Base-by-base conservation (phyloP, 148 eudicot genomes). In the Camellia sinensis region DNA sequence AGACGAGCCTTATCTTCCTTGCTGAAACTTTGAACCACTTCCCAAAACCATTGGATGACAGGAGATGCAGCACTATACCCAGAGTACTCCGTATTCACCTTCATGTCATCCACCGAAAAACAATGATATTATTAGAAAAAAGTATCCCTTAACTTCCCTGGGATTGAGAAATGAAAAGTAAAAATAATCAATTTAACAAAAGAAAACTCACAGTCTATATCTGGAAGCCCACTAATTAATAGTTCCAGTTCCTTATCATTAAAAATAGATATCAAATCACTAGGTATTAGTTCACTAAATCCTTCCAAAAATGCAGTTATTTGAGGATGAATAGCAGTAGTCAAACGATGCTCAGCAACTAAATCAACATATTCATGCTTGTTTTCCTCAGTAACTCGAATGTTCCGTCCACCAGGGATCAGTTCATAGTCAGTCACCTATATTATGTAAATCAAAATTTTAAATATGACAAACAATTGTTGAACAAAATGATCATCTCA, bases 1-100 rank as follows among this genome's bases (percentile, higher is more conserved):
- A 94, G 93, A 73, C 99, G 98, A 67, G 99, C 99, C 83, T 91
- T 94, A 60, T 97, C 99, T 87, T 97, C 99, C 80, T 97, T 97
- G 91, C 99, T 97, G 67, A 97, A 89, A 79, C 90, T 91, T 87
- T 97, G 98, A 84, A 89, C 95, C 75, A 94, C 97, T 82, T 97
- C 99, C 99, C 99, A 97, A 81, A 97, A 97, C 99, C 99, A 97
- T 82, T 97, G 99, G 70, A 97, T 97, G 37, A 89, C 86, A 21
- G 97, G 98, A 74, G 99, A 92, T 79, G 89, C 98, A 53, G 93
- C 89, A 81, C 94, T 97, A 77, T 97, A 97, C 43, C 99, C 99
- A 53, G 97, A 92, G 82, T 97, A 97, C 85, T 97, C 99, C 9
- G 99, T 94, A 83, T 97, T 97, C 9, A 92, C 97, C 80, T 92